Evolutionary conservation across 164 flowering plant genomes (phyloP), one percentile per base, ranked within the genome.

Genomic region (Liquidambar formosana): DNA sequence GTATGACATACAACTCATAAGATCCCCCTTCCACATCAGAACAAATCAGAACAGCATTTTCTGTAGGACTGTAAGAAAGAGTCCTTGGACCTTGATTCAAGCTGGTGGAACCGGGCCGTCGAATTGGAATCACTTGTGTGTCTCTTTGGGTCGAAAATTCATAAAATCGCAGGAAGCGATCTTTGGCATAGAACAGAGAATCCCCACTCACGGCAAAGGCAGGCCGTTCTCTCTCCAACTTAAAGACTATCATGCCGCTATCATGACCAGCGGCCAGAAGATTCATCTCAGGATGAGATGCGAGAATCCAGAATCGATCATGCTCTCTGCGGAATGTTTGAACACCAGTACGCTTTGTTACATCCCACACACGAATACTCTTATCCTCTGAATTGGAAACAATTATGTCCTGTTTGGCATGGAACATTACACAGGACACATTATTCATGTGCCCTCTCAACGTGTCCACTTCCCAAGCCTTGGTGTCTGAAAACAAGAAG

Each of bases 391-490:
- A 88, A 76, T 88, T 88, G 57, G 92, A 88, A 18, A 88, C 90
- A 52, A 88, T 86, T 54, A 88, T 85, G 70, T 88, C 93, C 73
- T 88, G 90, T 66, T 74, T 85, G 43, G 93, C 83, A 67, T 86
- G 97, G 81, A 94, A 94, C 88, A 94, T 74, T 26, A 92, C 97
- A 69, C 92, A 91, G 11, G 98, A 93, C 44, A 93, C 97, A 77
- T 93, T 93, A 77, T 93, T 93, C 92, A 84, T 88, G 82, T 94
- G 98, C 22, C 93, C 93, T 73, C 93, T 83, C 79, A 88, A 73
- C 44, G 93, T 88, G 73, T 88, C 93, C 77, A 93, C 97, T 76
- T 92, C 96, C 98, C 97, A 90, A 44, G 98, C 98, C 82, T 92
- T 92, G 46, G 96, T 90, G 67, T 94, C 98, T 94, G 91, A 66